These are phyloP conservation scores for Cyamopsis tetragonoloba DNA, from an alignment of 306 rosid genomes.

Conservation along the genomic window DNA sequence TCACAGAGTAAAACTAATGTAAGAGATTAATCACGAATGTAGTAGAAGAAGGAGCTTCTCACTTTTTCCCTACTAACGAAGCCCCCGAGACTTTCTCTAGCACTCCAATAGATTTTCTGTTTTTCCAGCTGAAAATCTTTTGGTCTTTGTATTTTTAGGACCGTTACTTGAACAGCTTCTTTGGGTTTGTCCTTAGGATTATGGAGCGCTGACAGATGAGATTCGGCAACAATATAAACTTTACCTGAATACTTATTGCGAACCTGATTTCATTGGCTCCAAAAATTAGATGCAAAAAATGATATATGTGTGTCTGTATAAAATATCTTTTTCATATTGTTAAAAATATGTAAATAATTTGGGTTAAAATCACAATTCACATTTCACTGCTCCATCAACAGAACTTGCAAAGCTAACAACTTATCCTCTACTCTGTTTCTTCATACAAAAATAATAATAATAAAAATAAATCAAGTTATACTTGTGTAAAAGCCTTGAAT, in stretches of 20 bases:
- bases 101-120: slow-evolving; percentile 59
- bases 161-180: slow-evolving; percentile 41
- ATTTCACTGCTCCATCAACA: neutral
- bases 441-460: too few species aligned
- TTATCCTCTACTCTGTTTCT: neutral
- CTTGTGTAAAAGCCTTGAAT: neutral
- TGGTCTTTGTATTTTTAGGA: slow-evolving; percentile 58
- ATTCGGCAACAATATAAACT: slow-evolving; percentile 76
- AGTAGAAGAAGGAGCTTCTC: slow-evolving; percentile 37
- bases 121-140: slow-evolving; percentile 62
- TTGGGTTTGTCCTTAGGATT: slow-evolving; percentile 72
- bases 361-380: neutral
- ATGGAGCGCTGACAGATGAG: slow-evolving; percentile 71
- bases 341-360: neutral
- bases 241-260: slow-evolving; percentile 66
- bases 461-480: neutral
- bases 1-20: neutral
- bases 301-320: too few species aligned
- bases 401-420: neutral
- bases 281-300: slow-evolving; percentile 42
- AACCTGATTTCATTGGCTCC: slow-evolving; percentile 55
- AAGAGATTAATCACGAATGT: neutral
- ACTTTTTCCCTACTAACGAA: slow-evolving; percentile 81
- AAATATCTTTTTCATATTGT: neutral
- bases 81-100: slow-evolving; percentile 75